Evolutionary conservation across 1,284 basidiomycete genomes (phyloP).

Genomic region (Erythrobasidium hasegawianum): DNA sequence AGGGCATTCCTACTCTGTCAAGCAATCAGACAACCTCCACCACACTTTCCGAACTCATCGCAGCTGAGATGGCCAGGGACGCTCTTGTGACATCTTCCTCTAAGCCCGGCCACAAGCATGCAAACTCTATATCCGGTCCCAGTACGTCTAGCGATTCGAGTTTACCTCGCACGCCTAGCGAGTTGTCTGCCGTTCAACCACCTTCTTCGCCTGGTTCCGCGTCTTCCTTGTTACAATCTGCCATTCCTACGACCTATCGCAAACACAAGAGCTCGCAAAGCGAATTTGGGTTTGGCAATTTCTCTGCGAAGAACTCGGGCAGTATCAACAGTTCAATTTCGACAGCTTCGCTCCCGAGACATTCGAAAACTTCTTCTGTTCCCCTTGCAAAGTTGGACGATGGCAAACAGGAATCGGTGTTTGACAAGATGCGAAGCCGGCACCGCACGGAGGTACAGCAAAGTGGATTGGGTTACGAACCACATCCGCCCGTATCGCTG

Average conservation of each 20-base stretch:
- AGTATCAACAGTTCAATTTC: not conserved
- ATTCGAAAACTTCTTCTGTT: not conserved
- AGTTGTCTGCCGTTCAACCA: not conserved
- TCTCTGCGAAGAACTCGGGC: not conserved
- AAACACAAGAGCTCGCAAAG: conserved; percentile 4
- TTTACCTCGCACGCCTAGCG: conserved; percentile 7
- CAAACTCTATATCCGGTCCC: not conserved
- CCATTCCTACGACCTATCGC: conserved; percentile 2
- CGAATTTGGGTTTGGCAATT: not conserved
- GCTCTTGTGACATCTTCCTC: not conserved
- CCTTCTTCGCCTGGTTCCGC: not conserved
- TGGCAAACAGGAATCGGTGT: not conserved
- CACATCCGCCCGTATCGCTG: not conserved
- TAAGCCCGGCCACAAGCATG: not conserved
- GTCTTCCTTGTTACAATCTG: not conserved
- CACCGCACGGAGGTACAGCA: conserved; percentile 6
- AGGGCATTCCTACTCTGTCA: conserved; percentile 10
- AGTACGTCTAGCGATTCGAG: conserved; percentile 18
- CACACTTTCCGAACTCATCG: conserved; percentile 9
- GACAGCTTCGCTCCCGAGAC: not conserved
- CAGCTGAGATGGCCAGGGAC: conserved; percentile 1
- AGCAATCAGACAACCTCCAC: not conserved
- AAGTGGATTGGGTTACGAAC: not conserved
- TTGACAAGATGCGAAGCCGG: not conserved
- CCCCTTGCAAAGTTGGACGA: not conserved